phyloP scores from a whole-genome alignment of 805 yeast species.

The Candida rishiriensis region DNA sequence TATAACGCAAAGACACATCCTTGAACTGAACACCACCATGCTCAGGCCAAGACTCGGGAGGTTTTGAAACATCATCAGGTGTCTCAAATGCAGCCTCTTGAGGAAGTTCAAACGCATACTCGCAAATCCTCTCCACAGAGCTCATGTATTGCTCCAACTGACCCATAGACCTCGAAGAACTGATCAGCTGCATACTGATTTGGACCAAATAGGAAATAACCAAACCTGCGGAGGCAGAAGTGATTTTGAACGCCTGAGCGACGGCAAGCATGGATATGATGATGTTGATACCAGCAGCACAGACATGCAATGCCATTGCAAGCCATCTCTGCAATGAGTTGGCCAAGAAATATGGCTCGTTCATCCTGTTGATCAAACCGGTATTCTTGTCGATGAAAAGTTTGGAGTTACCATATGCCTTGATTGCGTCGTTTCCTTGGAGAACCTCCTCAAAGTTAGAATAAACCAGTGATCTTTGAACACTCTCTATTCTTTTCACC shows the following conservation, averaged over 20 bases:
- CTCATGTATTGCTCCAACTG: constrained; percentile 75
- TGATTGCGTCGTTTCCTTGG: constrained; percentile 61
- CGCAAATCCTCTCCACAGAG: constrained; percentile 66
- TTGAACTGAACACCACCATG: constrained; percentile 44
- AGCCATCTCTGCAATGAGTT: constrained; percentile 74
- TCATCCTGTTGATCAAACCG: constrained; percentile 50
- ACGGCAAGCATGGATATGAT: constrained; percentile 57
- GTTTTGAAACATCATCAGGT: constrained; percentile 23
- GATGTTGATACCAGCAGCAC: constrained; percentile 48
- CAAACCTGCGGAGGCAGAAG: constrained; percentile 64
- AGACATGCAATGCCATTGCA: constrained; percentile 53
- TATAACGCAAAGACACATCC: constrained; percentile 48
- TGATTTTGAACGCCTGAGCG: constrained; percentile 52
- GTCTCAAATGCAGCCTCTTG: constrained; percentile 62
- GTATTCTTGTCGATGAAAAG: constrained; percentile 48
- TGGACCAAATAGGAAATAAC: constrained; percentile 59
- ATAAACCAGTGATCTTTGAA: constrained; percentile 65
- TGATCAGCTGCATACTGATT: constrained; percentile 49
- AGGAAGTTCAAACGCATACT: constrained; percentile 58
- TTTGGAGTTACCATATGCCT: constrained; percentile 46
- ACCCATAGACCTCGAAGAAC: constrained; percentile 48
- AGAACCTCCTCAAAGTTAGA: constrained; percentile 68
- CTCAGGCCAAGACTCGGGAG: constrained; percentile 41
- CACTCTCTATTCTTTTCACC: constrained; percentile 70
- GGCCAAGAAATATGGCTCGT: constrained; percentile 61